A percentile compares a stretch with the other conserved stretches of the same genome.
These are phyloP conservation scores for Westerdykella aurantiaca DNA, from an alignment of 2,329 filamentous ascomycete species.

Conservation along the genomic window DNA sequence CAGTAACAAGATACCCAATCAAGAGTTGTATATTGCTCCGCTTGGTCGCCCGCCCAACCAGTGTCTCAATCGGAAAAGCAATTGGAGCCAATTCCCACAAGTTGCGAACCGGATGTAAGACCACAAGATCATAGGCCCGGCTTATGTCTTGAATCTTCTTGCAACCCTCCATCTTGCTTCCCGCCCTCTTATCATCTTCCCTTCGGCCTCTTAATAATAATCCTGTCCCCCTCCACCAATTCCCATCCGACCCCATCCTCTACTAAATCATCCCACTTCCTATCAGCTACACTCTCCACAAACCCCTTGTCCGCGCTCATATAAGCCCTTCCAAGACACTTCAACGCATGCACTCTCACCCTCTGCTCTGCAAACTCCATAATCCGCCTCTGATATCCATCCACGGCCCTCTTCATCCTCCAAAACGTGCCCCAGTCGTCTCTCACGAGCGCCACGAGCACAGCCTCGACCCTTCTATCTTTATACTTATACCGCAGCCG, in stretches of 20 bases:
- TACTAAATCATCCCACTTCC: constrained; percentile 66
- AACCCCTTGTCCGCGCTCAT: constrained; percentile 63
- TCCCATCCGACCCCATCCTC: constrained; percentile 80
- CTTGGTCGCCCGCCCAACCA: too few relatives aligned
- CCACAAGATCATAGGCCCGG: too few relatives aligned
- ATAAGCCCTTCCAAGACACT: constrained; percentile 81
- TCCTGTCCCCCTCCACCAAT: constrained; percentile 59
- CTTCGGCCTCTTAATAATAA: constrained; percentile 67
- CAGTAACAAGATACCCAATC: constrained; percentile 29
- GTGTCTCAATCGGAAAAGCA: too few relatives aligned
- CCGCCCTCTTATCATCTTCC: constrained; percentile 25
- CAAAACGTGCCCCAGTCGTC: constrained; percentile 82
- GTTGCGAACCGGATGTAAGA: too few relatives aligned
- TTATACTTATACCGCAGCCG: constrained; percentile 56
- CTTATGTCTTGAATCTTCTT: too few relatives aligned
- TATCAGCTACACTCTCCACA: constrained; percentile 62
- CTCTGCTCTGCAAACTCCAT: constrained; percentile 74
- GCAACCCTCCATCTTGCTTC: too few relatives aligned
- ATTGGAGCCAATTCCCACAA: too few relatives aligned
- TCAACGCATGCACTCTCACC: constrained; percentile 71
- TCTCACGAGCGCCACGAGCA: constrained; percentile 65
- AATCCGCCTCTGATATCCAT: constrained; percentile 72
- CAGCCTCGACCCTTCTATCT: constrained; percentile 62
- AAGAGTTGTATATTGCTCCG: background rate
- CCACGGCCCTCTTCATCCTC: constrained; percentile 62